Percentiles rank a stretch among this genome's conserved stretches.
Evolutionary conservation across 2,329 filamentous ascomycete genomes (phyloP).

Genomic region (Graphilbum fragrans): DNA sequence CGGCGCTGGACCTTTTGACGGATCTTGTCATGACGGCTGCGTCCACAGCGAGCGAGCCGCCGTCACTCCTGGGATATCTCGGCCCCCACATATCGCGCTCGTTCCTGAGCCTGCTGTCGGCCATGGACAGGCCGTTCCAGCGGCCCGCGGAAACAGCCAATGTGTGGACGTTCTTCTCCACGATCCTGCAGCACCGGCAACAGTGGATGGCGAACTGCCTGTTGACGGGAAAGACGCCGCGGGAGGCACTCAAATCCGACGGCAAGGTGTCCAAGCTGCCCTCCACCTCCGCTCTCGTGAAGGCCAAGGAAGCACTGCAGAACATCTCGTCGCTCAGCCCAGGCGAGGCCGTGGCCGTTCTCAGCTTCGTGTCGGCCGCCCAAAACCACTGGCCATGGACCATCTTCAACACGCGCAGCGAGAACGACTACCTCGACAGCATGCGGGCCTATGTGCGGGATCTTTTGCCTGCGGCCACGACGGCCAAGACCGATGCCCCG

Average conservation of each 20-base stretch:
- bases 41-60: conserved; percentile 54
- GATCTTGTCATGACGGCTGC: conserved; percentile 60
- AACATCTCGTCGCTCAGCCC: conserved; percentile 51
- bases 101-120: conserved; percentile 68
- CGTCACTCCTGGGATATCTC: conserved; percentile 86
- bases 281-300: conserved; percentile 55
- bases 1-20: conserved; percentile 58
- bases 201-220: conserved; percentile 95
- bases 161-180: conserved; percentile 78
- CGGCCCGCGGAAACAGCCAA: conserved; percentile 51
- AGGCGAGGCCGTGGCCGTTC: conserved; percentile 58
- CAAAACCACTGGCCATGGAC: conserved; percentile 97
- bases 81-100: conserved; percentile 72
- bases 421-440: conserved; percentile 59
- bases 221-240: conserved; percentile 75
- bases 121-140: conserved; percentile 63
- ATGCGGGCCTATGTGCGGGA: conserved; percentile 58
- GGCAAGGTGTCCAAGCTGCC: conserved; percentile 34
- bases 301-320: conserved; percentile 59
- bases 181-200: conserved; percentile 77
- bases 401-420: conserved; percentile 64
- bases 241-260: conserved; percentile 53
- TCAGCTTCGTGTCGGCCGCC: conserved; percentile 78
- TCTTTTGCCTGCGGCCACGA: conserved; percentile 38
- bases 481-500: conserved; percentile 40